phyloP scores from a whole-genome alignment of 805 yeast genomes.

The Yamadazyma olivae region DNA sequence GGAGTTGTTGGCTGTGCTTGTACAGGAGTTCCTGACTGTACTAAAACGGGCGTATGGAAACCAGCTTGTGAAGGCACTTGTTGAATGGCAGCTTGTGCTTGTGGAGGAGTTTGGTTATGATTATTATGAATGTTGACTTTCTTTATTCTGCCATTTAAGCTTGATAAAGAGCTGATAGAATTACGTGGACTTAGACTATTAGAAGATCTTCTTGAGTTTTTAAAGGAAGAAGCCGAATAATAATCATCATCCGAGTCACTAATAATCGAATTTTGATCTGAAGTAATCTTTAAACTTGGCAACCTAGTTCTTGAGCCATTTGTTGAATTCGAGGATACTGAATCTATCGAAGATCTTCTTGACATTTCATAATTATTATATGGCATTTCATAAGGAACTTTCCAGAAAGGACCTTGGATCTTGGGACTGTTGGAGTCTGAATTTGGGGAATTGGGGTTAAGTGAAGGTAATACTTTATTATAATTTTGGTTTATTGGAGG shows the following conservation, averaged over 20 bases:
- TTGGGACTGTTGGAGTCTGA: conserved; percentile 21
- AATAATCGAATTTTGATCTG: conserved; percentile 15
- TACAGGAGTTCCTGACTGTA: background rate
- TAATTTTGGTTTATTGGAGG: conserved; percentile 23
- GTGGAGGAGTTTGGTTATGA: background rate
- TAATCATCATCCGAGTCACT: conserved; percentile 36
- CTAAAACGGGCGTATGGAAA: background rate
- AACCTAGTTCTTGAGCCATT: conserved; percentile 27
- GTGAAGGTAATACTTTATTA: conserved; percentile 1
- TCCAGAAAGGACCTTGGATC: conserved; percentile 54
- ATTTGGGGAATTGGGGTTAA: conserved; percentile 6
- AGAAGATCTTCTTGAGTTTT: conserved; percentile 16
- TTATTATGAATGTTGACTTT: conserved; percentile 12
- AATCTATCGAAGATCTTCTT: conserved; percentile 48
- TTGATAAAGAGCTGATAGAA: conserved; percentile 28
- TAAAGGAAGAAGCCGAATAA: conserved; percentile 23
- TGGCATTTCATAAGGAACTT: conserved; percentile 60
- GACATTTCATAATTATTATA: conserved; percentile 8
- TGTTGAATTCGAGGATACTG: conserved; percentile 46
- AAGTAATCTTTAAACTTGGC: conserved; percentile 23
- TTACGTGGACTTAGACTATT: conserved; percentile 29
- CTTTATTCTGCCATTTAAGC: conserved; percentile 28
- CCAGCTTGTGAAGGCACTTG: background rate
- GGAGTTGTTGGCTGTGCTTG: background rate
- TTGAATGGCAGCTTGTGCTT: background rate